phyloP scores from a whole-genome alignment of 1,284 basidiomycete genomes.

The Sparassis latifolia region DNA sequence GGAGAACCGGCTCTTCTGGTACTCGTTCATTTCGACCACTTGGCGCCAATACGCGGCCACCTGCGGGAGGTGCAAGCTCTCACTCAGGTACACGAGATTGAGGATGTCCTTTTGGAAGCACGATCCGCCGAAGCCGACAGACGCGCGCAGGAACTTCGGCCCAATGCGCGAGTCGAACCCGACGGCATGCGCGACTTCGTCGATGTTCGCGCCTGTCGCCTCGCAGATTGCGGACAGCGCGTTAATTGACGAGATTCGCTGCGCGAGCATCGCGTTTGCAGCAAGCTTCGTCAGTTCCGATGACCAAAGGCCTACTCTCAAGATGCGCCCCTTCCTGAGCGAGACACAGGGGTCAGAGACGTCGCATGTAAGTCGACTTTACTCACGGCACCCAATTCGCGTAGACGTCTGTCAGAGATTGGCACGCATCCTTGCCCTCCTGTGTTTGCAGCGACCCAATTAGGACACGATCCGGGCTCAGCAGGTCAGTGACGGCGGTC shows the following conservation, averaged over 20 bases:
- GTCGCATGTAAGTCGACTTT: background rate
- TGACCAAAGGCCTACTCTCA: slow-evolving; percentile 97
- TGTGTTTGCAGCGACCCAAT: slow-evolving; percentile 91
- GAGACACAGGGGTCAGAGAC: background rate
- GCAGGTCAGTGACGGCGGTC: slow-evolving; percentile 88
- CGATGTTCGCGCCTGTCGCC: slow-evolving; percentile 98
- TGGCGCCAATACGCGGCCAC: slow-evolving; percentile 98
- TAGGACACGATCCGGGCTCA: slow-evolving; percentile 89
- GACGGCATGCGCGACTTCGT: slow-evolving; percentile 94
- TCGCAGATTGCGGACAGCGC: slow-evolving; percentile 98
- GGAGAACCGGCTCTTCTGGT: slow-evolving; percentile 89
- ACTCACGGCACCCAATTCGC: slow-evolving; percentile 93
- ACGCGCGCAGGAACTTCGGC: slow-evolving; percentile 92
- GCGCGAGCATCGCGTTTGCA: slow-evolving; percentile 97
- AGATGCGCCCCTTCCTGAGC: slow-evolving; percentile 65
- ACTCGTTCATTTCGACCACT: slow-evolving; percentile 94
- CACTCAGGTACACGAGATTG: slow-evolving; percentile 95
- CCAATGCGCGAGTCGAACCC: slow-evolving; percentile 93
- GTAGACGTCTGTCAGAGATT: slow-evolving; percentile 77
- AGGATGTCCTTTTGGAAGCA: slow-evolving; percentile 99
- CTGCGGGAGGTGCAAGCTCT: slow-evolving; percentile 90
- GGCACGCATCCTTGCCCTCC: slow-evolving; percentile 80
- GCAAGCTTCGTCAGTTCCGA: slow-evolving; percentile 98
- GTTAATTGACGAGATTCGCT: slow-evolving; percentile 97
- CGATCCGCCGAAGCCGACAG: slow-evolving; percentile 95